These are phyloP conservation scores for Setaria italica DNA, from an alignment of 202 grass and related monocot species.

Conservation along the genomic window DNA sequence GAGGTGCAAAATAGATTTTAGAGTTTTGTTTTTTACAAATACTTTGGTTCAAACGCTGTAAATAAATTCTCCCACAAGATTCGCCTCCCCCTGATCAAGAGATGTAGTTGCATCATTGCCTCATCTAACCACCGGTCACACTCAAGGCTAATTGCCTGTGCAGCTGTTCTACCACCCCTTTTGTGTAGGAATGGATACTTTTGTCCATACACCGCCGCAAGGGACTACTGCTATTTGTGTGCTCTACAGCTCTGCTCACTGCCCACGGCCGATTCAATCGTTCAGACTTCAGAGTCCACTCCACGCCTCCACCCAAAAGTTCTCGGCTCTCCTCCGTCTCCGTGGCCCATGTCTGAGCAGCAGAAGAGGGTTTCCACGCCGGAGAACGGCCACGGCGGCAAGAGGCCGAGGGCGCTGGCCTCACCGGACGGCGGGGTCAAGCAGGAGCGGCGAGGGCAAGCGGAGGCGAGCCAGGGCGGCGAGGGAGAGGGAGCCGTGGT, in stretches of 20 bases:
- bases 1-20: too few species aligned
- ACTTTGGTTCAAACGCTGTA: too few species aligned
- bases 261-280: not conserved
- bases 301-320: not conserved
- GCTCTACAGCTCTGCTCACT: not conserved
- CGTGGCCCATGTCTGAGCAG: not conserved
- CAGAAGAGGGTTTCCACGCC: not conserved
- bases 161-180: not conserved
- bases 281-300: too few species aligned
- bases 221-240: not conserved
- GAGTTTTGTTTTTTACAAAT: too few species aligned
- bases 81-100: too few species aligned
- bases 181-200: not conserved
- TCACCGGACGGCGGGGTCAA: not conserved
- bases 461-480: not conserved
- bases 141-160: not conserved
- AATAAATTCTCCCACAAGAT: too few species aligned
- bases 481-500: not conserved
- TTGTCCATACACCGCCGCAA: not conserved
- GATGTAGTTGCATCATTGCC: too few species aligned
- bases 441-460: not conserved
- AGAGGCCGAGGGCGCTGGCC: not conserved
- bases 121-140: too few species aligned
- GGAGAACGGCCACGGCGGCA: not conserved
- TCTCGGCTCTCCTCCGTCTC: not conserved